phyloP scores from a whole-genome alignment of 2,329 filamentous ascomycete species.

The Colletotrichum sojae region DNA sequence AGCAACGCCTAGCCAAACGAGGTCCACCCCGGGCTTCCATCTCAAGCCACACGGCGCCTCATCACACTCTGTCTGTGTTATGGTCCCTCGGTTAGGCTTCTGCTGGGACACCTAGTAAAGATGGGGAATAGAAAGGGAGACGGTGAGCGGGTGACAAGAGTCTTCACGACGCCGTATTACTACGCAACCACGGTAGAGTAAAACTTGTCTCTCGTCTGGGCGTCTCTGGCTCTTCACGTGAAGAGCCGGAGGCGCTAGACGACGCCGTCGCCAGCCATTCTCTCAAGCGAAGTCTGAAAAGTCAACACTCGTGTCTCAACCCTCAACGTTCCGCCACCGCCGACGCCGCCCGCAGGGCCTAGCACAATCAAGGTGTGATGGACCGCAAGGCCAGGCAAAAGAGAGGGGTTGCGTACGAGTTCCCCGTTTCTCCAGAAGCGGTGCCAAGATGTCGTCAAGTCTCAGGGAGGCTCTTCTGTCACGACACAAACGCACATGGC shows the following conservation, averaged over 20 bases:
- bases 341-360: slow-evolving; percentile 26
- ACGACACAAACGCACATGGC: slow-evolving; percentile 33
- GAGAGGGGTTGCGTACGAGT: slow-evolving; percentile 1
- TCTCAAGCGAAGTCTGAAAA: slow-evolving; percentile 33
- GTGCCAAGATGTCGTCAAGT: slow-evolving; percentile 26
- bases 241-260: slow-evolving; percentile 32
- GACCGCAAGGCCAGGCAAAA: neutral
- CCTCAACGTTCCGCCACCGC: slow-evolving; percentile 30
- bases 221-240: slow-evolving; percentile 29
- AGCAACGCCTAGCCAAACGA: slow-evolving; percentile 22
- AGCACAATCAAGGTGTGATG: slow-evolving; percentile 12
- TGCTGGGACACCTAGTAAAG: too few species aligned
- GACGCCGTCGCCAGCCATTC: slow-evolving; percentile 36
- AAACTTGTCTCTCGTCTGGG: neutral
- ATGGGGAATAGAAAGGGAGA: too few species aligned
- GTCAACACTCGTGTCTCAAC: slow-evolving; percentile 37
- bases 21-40: neutral
- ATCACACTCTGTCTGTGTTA: slow-evolving; percentile 6
- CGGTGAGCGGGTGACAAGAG: neutral
- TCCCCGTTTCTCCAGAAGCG: slow-evolving; percentile 15
- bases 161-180: slow-evolving; percentile 4
- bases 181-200: neutral
- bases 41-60: slow-evolving; percentile 27
- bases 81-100: neutral
- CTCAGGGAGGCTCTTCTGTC: slow-evolving; percentile 36